Conservation (phyloP, 352 stramenopile species). For the Sclerospora graminicola region DNA sequence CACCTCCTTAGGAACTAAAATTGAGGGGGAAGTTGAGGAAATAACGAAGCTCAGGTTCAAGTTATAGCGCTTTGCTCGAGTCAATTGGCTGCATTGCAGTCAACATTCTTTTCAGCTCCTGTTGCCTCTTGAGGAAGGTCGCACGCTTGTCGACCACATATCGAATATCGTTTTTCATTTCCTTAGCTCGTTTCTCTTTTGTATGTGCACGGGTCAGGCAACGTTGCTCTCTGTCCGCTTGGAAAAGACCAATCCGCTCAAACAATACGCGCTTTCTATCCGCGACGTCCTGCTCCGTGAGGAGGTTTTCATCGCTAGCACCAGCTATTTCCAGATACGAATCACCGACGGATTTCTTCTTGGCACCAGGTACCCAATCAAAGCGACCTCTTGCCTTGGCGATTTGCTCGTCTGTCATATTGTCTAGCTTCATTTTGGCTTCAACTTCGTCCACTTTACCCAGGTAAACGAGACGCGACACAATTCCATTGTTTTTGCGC, state of each 20-base stretch:
- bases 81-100: neutral
- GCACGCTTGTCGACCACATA: constrained; percentile 27
- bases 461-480: no score
- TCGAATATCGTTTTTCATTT: constrained; percentile 24
- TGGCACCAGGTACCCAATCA: constrained; percentile 26
- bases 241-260: constrained; percentile 17
- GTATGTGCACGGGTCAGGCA: constrained; percentile 15
- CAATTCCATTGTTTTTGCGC: no score
- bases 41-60: constrained; percentile 29
- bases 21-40: constrained; percentile 26
- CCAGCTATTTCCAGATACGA: constrained; percentile 12
- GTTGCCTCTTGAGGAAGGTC: constrained; percentile 21
- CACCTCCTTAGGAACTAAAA: constrained; percentile 25
- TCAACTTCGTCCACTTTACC: no score
- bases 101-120: constrained; percentile 20
- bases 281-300: constrained; percentile 20
- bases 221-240: constrained; percentile 20
- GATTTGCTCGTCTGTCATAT: no score
- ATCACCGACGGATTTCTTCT: constrained; percentile 4
- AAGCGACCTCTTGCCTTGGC: no score
- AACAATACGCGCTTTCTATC: constrained; percentile 20
- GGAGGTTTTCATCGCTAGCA: constrained; percentile 12
- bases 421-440: no score
- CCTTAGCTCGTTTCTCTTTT: constrained; percentile 25
- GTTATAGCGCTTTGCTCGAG: constrained; percentile 1